Evolutionary conservation across 139 green algal genomes (phyloP).

Genomic region (Mychonastes homosphaera): DNA sequence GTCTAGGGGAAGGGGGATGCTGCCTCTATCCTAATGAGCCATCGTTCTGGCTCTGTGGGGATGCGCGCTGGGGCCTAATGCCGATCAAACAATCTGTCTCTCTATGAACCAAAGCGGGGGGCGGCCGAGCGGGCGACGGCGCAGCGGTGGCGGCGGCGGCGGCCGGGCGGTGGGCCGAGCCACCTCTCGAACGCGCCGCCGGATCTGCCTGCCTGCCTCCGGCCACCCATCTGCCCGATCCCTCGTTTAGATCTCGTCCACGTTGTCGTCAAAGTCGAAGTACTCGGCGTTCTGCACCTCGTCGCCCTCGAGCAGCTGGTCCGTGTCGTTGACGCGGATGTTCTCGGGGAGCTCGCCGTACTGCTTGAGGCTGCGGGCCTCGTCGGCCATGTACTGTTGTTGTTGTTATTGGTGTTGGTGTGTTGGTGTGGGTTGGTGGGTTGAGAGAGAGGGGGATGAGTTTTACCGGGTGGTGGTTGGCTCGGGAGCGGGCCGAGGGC

Average conservation of each 20-base stretch:
- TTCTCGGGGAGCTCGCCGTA: conserved; percentile 97
- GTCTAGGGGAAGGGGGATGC: too few species aligned
- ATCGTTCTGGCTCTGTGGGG: too few species aligned
- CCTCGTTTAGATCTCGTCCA: conserved; percentile 25
- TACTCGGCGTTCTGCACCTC: conserved; percentile 40
- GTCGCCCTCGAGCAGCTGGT: conserved; percentile 41
- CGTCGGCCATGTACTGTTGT: conserved; percentile 78
- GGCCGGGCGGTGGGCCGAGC: too few species aligned
- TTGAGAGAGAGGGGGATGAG: background rate
- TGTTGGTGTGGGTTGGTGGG: background rate
- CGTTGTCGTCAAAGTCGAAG: conserved; percentile 40
- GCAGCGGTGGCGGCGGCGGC: too few species aligned
- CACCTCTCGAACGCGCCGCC: background rate
- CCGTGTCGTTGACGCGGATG: conserved; percentile 64
- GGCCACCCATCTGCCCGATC: background rate
- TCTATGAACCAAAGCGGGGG: too few species aligned
- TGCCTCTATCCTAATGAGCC: too few species aligned
- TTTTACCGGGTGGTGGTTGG: background rate
- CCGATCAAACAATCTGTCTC: too few species aligned
- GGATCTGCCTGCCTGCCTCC: background rate
- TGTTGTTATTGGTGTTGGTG: background rate
- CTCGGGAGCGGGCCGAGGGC: background rate
- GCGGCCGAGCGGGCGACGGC: too few species aligned
- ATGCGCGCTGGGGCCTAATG: too few species aligned
- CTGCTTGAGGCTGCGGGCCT: conserved; percentile 63